Evolutionary conservation across 495 filamentous ascomycete genomes (phyloP), one percentile per base, ranked within the genome.

Genomic region (Xylaria longipes): DNA sequence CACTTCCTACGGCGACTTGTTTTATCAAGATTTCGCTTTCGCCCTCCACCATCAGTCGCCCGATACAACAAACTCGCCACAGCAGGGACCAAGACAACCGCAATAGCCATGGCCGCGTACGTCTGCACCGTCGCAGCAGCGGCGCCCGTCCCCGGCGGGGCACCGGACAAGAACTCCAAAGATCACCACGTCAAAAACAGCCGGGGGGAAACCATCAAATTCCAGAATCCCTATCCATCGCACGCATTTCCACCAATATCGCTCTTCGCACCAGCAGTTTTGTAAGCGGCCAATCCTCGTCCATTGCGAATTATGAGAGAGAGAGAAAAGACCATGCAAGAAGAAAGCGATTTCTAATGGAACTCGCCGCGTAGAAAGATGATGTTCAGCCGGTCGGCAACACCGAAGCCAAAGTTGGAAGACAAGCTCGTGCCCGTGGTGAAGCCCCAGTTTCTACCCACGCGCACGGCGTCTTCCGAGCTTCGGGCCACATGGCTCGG

Each of bases 401-500:
- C n/a, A 56, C 72, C 72, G 58, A 92, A 88, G 78, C 85, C 91
- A 46, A 81, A 83, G 33, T 11, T 92, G 4, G 84, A 81, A 12
- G 92, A 93, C 43, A 90, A 91, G 64, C 74, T 79, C 4, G 89
- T 95, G 20, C 83, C 89, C 4, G 89, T 95, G 27, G 86, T 85
- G 69, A 87, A 87, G 70, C 94, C 95, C 3, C 80, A 84, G 33
- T 97, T 97, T 78, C 87, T 94, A 31, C 81, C 87, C 1, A 84
- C 80, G 48, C 89, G 85, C 73, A 78, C 82, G 15, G 79, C 80
- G 31, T 88, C 90, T 5, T 74, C 72, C 77, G 50, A 84, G 81
- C 88, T 99, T 9, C 91, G 95, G 25, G 94, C 95, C 48, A 99
- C 96, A 41, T 99, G 96, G 96, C 89, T 99, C 5, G 96, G 96